Percentiles rank a stretch among this genome's conserved stretches.
These are phyloP conservation scores for Kregervanrija fluxuum DNA, from an alignment of 805 yeast genomes.

Conservation along the genomic window DNA sequence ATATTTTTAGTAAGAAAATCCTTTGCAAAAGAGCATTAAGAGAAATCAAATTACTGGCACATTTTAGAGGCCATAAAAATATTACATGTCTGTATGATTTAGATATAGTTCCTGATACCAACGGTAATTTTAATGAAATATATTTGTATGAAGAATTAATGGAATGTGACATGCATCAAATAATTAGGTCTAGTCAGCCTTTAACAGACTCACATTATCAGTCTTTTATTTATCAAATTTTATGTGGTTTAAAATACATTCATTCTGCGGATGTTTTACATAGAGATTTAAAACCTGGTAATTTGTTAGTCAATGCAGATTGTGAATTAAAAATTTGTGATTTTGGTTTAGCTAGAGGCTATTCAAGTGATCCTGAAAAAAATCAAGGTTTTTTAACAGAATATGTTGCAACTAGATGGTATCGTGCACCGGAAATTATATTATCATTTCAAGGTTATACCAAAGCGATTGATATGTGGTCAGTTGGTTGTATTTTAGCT, in stretches of 20 bases:
- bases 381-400: constrained; percentile 94
- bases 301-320: constrained; percentile 86
- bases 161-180: constrained; percentile 99
- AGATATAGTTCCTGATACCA: constrained; percentile 73
- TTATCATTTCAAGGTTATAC: constrained; percentile 89
- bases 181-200: constrained; percentile 88
- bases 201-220: constrained; percentile 94
- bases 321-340: constrained; percentile 96
- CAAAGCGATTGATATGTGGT: constrained; percentile 96
- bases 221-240: constrained; percentile 82
- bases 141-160: constrained; percentile 92
- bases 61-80: constrained; percentile 93
- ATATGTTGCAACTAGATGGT: constrained; percentile 98
- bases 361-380: constrained; percentile 70
- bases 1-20: constrained; percentile 85
- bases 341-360: constrained; percentile 93
- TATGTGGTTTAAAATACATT: constrained; percentile 89
- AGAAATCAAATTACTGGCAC: constrained; percentile 82
- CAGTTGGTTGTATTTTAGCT: constrained; percentile 94
- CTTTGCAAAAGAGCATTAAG: constrained; percentile 87
- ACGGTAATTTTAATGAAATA: constrained; percentile 77
- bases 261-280: constrained; percentile 95
- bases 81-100: constrained; percentile 92
- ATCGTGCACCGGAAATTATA: constrained; percentile 97
- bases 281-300: constrained; percentile 93